phyloP scores from a whole-genome alignment of 805 yeast species.

The Cyberlindnera maclurae region DNA sequence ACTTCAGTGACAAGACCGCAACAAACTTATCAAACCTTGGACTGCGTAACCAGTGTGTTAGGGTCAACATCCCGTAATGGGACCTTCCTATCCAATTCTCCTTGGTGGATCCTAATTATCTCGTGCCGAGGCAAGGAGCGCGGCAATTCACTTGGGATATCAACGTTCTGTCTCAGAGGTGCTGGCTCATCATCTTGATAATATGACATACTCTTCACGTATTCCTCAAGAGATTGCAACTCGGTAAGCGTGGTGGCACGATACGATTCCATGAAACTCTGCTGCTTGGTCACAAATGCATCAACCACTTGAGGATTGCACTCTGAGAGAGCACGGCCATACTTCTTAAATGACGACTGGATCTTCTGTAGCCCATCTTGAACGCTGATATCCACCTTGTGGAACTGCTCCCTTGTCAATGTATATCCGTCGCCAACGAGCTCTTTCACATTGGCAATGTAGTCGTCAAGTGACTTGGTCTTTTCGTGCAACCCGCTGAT shows the following conservation, averaged over 20 bases:
- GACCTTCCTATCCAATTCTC: background rate
- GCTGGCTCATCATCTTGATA: conserved; percentile 8
- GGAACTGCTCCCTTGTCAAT: conserved; percentile 12
- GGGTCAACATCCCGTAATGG: background rate
- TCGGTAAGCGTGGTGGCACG: conserved; percentile 4
- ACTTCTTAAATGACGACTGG: conserved; percentile 6
- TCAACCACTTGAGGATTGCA: conserved; percentile 16
- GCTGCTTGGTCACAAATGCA: conserved; percentile 7
- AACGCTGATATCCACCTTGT: conserved; percentile 8
- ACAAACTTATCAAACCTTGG: too few relatives aligned
- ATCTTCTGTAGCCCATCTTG: conserved; percentile 10
- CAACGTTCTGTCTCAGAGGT: conserved; percentile 18
- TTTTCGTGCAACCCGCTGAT: conserved; percentile 5
- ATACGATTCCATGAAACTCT: conserved; percentile 5
- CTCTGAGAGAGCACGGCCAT: conserved; percentile 8
- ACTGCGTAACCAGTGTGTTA: background rate
- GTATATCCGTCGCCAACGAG: conserved; percentile 10
- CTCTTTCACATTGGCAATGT: conserved; percentile 7
- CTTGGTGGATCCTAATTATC: background rate
- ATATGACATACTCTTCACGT: conserved; percentile 6
- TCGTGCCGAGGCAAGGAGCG: conserved; percentile 1
- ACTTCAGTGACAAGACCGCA: too few relatives aligned
- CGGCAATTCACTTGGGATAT: conserved; percentile 7
- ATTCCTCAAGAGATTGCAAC: conserved; percentile 2
- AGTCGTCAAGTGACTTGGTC: conserved; percentile 8